Conservation (phyloP, 805 yeast genomes). For the Lipomyces kockii region DNA sequence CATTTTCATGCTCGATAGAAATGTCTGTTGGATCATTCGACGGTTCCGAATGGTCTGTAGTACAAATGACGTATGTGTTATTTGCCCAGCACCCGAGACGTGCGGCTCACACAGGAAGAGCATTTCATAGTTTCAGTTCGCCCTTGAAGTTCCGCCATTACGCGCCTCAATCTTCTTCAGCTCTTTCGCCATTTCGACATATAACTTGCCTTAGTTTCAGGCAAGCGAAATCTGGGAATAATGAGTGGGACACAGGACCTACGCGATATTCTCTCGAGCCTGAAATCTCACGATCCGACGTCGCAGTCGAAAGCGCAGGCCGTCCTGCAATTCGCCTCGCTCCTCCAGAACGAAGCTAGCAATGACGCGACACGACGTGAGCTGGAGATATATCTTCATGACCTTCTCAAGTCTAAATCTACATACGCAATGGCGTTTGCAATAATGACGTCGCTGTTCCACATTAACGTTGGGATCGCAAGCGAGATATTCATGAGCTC, state of each 20-base stretch:
- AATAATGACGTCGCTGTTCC: conserved; percentile 40
- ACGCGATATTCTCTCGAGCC: conserved; percentile 11
- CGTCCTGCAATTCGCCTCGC: conserved; percentile 25
- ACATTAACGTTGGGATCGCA: conserved; percentile 40
- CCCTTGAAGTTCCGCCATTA: not conserved
- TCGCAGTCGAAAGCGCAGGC: conserved; percentile 27
- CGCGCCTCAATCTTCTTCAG: not conserved
- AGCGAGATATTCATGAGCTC: conserved; percentile 38
- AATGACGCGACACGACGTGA: conserved; percentile 10
- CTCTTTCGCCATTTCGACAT: not conserved
- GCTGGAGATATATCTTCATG: conserved; percentile 7
- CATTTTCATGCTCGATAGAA: no score
- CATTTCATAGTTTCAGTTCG: no score
- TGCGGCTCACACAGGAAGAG: no score
- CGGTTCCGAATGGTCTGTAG: no score
- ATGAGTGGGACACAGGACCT: not conserved
- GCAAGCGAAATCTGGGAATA: not conserved
- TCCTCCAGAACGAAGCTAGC: conserved; percentile 14
- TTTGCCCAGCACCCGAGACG: no score
- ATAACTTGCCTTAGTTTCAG: not conserved
- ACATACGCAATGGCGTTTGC: conserved; percentile 40
- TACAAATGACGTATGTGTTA: no score
- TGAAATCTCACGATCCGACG: conserved; percentile 11
- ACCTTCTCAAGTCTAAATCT: conserved; percentile 18
- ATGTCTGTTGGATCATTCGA: no score